Conservation (phyloP, 345 rosid species). For the Eucalyptus curtisii region DNA sequence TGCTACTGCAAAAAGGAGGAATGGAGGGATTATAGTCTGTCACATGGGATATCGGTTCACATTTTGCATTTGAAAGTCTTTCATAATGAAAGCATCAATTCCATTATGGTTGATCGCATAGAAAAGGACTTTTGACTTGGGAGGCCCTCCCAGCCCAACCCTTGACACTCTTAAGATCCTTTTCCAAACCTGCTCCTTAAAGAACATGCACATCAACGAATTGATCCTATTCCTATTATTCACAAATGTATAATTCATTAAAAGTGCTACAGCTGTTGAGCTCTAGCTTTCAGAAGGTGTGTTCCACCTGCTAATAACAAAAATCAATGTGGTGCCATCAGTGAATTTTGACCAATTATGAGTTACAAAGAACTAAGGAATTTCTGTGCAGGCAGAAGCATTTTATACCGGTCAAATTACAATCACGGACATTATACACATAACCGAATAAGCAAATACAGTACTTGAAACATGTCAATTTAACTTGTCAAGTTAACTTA, state of each 20-base stretch:
- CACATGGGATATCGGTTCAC: neutral
- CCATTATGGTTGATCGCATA: neutral
- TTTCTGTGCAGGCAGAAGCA: neutral
- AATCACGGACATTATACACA: neutral
- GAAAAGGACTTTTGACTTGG: neutral
- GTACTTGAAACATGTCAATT: neutral
- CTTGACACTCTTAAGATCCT: neutral
- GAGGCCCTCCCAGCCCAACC: neutral
- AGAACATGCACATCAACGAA: neutral
- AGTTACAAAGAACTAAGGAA: neutral
- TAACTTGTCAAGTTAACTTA: constrained; percentile 12
- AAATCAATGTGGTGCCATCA: neutral
- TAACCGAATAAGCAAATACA: neutral
- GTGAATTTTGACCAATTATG: neutral
- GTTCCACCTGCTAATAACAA: neutral
- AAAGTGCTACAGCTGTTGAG: neutral
- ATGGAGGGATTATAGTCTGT: neutral
- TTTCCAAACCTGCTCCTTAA: neutral
- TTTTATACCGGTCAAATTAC: neutral
- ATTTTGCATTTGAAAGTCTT: neutral
- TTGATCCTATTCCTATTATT: neutral
- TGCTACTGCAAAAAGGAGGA: neutral
- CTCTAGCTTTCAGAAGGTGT: neutral
- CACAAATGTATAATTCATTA: neutral
- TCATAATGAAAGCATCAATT: neutral